Percentiles rank a stretch among this genome's conserved stretches.
Evolutionary conservation across 2,329 filamentous ascomycete species (phyloP).

Genomic region (Aureobasidium sp.): DNA sequence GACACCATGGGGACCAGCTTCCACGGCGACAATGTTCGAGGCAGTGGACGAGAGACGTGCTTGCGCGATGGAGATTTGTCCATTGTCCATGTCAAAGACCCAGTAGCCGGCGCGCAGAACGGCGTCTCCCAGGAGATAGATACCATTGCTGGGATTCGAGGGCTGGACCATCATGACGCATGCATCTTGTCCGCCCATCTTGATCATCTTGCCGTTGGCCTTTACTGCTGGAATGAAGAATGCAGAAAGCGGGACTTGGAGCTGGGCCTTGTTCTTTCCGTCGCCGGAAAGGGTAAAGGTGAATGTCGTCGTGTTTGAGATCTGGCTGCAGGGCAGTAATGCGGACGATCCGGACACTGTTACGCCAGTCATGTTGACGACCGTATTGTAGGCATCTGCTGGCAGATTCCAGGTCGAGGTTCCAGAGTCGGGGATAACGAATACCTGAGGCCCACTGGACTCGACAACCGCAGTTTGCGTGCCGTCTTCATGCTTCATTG

Average conservation of each 20-base stretch:
- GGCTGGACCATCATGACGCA: background rate
- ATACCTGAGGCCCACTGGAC: conserved; percentile 20
- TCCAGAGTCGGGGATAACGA: conserved; percentile 29
- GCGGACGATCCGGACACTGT: conserved; percentile 20
- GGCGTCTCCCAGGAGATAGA: conserved; percentile 27
- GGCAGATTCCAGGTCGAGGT: conserved; percentile 26
- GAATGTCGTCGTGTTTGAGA: conserved; percentile 22
- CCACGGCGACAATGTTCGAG: background rate
- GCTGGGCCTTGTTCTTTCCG: conserved; percentile 19
- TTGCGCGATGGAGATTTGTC: conserved; percentile 29
- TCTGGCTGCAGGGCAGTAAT: conserved; percentile 21
- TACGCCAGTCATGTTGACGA: conserved; percentile 22
- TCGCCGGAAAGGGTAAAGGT: conserved; percentile 24
- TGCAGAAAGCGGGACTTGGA: conserved; percentile 24
- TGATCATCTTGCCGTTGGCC: conserved; percentile 21
- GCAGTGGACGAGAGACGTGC: conserved; percentile 17
- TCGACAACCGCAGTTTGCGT: conserved; percentile 21
- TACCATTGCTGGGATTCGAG: conserved; percentile 18
- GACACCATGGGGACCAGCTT: background rate
- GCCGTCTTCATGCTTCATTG: conserved; percentile 21
- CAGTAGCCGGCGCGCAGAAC: conserved; percentile 30
- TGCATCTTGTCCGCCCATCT: conserved; percentile 18
- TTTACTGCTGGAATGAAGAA: conserved; percentile 27
- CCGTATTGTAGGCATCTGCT: conserved; percentile 20
- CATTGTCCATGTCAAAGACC: conserved; percentile 32